Conservation (phyloP, 2,329 filamentous ascomycete genomes). For the Rutstroemia sydowiana region DNA sequence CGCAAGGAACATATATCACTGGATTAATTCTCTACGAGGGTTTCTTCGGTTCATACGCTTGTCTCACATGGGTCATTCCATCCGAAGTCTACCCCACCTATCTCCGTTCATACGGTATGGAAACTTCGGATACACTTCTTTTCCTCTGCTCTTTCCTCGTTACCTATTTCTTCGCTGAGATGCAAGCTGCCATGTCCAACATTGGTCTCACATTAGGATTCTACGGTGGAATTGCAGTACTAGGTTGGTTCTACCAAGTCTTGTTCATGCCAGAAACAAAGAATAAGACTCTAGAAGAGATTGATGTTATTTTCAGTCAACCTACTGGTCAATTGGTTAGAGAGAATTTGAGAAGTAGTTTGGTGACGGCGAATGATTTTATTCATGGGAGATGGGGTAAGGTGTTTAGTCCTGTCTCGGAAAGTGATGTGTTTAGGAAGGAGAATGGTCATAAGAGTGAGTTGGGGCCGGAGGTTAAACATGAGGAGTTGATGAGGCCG, state of each 20-base stretch:
- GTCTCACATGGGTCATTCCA: conserved; percentile 58
- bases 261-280: conserved; percentile 73
- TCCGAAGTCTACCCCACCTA: conserved; percentile 68
- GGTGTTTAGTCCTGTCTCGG: conserved; percentile 24
- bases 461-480: conserved; percentile 9
- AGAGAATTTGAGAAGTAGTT: conserved; percentile 43
- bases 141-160: conserved; percentile 68
- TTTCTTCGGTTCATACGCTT: conserved; percentile 61
- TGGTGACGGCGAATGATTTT: conserved; percentile 25
- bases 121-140: conserved; percentile 57
- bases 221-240: conserved; percentile 64
- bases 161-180: conserved; percentile 67
- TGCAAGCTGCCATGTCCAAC: conserved; percentile 59
- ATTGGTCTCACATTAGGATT: conserved; percentile 64
- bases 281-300: conserved; percentile 59
- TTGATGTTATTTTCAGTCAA: conserved; percentile 58
- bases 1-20: conserved; percentile 55
- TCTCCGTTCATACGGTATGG: conserved; percentile 67
- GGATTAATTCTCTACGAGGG: conserved; percentile 63
- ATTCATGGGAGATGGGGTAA: conserved; percentile 23
- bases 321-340: conserved; percentile 56
- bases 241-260: conserved; percentile 66
- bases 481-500: conserved; percentile 17
- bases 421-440: conserved; percentile 25
- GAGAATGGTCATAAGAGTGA: conserved; percentile 23